These are phyloP conservation scores for Tetrahymena malaccensis DNA, from an alignment of 73 alveolate genomes.

Conservation along the genomic window DNA sequence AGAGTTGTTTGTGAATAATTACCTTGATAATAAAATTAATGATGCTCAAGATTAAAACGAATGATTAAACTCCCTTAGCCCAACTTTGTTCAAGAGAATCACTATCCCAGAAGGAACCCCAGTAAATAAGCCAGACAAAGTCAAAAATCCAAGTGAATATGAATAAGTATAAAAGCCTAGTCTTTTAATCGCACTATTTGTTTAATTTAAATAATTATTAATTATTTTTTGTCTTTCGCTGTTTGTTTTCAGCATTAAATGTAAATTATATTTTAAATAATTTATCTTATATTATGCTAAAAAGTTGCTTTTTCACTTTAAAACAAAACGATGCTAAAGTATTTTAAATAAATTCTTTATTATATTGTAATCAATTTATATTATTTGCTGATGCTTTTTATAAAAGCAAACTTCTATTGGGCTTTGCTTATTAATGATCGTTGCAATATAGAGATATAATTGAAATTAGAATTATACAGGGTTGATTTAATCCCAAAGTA, in stretches of 20 bases:
- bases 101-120: slow-evolving; percentile 49
- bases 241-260: not conserved
- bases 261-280: too few species aligned
- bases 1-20: not conserved
- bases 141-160: slow-evolving; percentile 36
- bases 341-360: too few species aligned
- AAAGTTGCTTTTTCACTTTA: too few species aligned
- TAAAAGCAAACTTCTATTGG: not conserved
- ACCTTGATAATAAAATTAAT: slow-evolving; percentile 6
- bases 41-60: slow-evolving; percentile 8
- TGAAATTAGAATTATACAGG: slow-evolving; percentile 1
- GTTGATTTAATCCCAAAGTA: slow-evolving; percentile 28
- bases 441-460: not conserved
- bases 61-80: slow-evolving; percentile 19
- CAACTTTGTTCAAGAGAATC: not conserved
- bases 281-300: not conserved
- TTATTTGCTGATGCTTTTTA: not conserved
- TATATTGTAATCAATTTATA: not conserved
- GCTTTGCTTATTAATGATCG: not conserved
- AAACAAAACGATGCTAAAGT: not conserved
- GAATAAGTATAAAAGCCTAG: slow-evolving; percentile 30
- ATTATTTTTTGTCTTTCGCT: not conserved
- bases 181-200: slow-evolving; percentile 13
- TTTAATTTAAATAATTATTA: not conserved
- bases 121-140: slow-evolving; percentile 37